These are phyloP conservation scores for Erodium maritimum DNA, from an alignment of 345 rosid species.

Conservation along the genomic window DNA sequence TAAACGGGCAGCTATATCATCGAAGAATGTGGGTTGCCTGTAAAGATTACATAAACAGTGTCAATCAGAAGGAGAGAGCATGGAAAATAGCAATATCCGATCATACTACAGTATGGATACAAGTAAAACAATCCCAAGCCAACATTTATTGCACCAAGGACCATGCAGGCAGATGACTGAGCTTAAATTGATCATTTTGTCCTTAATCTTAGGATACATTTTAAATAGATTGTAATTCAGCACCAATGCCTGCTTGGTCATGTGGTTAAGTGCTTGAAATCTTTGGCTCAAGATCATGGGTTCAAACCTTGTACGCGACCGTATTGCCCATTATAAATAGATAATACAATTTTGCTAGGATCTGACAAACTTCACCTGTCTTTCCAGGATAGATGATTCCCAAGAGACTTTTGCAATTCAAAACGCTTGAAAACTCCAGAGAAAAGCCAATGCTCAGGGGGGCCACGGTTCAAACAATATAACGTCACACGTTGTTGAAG, in stretches of 20 bases:
- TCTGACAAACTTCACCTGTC: conserved; percentile 44
- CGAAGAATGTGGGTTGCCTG: conserved; percentile 95
- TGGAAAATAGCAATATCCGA: neutral
- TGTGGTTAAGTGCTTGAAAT: no score
- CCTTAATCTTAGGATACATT: neutral
- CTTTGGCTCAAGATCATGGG: no score
- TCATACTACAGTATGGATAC: neutral
- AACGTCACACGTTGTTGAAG: conserved; percentile 57
- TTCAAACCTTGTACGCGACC: no score
- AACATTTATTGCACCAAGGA: no score
- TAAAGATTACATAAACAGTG: conserved; percentile 10
- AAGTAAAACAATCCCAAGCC: neutral
- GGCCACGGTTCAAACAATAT: conserved; percentile 55
- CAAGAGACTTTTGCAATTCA: conserved; percentile 85
- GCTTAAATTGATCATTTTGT: no score
- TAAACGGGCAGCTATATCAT: conserved; percentile 82
- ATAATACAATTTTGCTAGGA: neutral
- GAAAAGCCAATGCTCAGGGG: conserved; percentile 82
- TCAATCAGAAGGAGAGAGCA: neutral
- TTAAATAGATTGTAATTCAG: conserved; percentile 2
- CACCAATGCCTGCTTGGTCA: no score
- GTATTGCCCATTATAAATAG: no score
- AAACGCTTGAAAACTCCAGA: conserved; percentile 67
- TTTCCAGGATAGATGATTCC: conserved; percentile 98
- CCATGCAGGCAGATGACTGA: no score